Conservation (phyloP, 805 yeast genomes). For the Lachancea thermotolerans region DNA sequence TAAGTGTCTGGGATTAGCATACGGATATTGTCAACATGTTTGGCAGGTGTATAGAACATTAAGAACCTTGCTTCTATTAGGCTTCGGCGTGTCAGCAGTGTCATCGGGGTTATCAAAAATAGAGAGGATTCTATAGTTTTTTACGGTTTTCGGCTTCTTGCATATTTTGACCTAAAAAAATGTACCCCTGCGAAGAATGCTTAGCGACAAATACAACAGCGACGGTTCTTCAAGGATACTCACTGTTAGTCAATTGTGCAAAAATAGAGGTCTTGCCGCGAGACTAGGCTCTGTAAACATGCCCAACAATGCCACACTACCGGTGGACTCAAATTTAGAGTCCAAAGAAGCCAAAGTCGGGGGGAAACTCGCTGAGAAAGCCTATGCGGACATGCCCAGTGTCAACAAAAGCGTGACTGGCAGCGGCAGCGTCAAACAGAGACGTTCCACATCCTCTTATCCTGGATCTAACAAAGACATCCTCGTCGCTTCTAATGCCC, state of each 20-base stretch:
- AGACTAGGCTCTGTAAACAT: neutral
- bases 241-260: neutral
- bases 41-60: neutral
- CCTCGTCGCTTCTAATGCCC: conserved; percentile 23
- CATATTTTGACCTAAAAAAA: neutral
- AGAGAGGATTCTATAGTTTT: neutral
- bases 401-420: neutral
- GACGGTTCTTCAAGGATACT: too few relatives aligned
- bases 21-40: too few relatives aligned
- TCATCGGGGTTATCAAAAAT: neutral
- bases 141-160: neutral
- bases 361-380: conserved; percentile 9
- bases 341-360: conserved; percentile 9
- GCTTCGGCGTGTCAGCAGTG: too few relatives aligned
- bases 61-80: neutral
- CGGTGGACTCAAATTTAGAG: conserved; percentile 6
- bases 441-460: conserved; percentile 2
- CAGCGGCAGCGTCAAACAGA: neutral
- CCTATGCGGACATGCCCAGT: conserved; percentile 4
- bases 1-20: too few relatives aligned
- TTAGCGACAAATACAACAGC: too few relatives aligned
- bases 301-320: conserved; percentile 4
- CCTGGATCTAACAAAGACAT: conserved; percentile 2
- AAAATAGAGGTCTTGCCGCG: neutral
- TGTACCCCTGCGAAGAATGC: neutral